A percentile compares a stretch with the other conserved stretches of the same genome.
Conservation (phyloP, 345 rosid species). For the Leavenworthia alabamica region DNA sequence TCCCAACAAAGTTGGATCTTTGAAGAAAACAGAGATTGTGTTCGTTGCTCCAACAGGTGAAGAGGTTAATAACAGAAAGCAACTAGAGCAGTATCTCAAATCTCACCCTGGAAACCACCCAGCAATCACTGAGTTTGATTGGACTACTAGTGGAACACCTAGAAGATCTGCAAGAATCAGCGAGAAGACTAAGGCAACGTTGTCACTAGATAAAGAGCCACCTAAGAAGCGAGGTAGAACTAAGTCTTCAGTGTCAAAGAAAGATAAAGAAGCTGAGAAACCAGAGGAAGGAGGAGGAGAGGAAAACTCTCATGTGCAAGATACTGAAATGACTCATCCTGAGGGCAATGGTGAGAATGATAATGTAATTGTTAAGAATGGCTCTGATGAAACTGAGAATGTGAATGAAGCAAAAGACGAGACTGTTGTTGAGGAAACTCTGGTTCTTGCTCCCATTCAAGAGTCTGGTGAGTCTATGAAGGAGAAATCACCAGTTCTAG, state of each 20-base stretch:
- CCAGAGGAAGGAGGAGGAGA: slow-evolving; percentile 17
- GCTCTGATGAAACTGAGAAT: slow-evolving; percentile 27
- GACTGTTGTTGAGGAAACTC: slow-evolving; percentile 27
- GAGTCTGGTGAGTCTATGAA: slow-evolving; percentile 14
- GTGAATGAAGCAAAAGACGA: too few relatives aligned
- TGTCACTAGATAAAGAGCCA: slow-evolving; percentile 61
- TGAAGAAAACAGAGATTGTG: slow-evolving; percentile 58
- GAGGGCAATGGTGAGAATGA: slow-evolving; percentile 12
- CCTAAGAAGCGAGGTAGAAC: slow-evolving; percentile 60
- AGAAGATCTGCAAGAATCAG: slow-evolving; percentile 82
- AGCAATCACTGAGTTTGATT: slow-evolving; percentile 53
- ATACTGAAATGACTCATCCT: slow-evolving; percentile 10
- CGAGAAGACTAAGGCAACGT: slow-evolving; percentile 60
- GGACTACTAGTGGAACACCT: slow-evolving; percentile 78
- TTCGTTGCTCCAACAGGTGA: slow-evolving; percentile 77
- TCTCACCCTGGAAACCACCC: slow-evolving; percentile 70
- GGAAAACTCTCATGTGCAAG: slow-evolving; percentile 24
- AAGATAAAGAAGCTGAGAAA: slow-evolving; percentile 36
- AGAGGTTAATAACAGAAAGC: slow-evolving; percentile 54
- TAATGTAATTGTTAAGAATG: too few relatives aligned
- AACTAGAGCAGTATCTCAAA: slow-evolving; percentile 72
- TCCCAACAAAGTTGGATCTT: slow-evolving; percentile 51
- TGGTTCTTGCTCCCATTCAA: too few relatives aligned
- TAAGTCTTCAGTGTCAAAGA: slow-evolving; percentile 45
- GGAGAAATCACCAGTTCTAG: slow-evolving; percentile 19